Evolutionary conservation across 2,329 filamentous ascomycete species (phyloP).

Genomic region (Acrocalymma vagum): DNA sequence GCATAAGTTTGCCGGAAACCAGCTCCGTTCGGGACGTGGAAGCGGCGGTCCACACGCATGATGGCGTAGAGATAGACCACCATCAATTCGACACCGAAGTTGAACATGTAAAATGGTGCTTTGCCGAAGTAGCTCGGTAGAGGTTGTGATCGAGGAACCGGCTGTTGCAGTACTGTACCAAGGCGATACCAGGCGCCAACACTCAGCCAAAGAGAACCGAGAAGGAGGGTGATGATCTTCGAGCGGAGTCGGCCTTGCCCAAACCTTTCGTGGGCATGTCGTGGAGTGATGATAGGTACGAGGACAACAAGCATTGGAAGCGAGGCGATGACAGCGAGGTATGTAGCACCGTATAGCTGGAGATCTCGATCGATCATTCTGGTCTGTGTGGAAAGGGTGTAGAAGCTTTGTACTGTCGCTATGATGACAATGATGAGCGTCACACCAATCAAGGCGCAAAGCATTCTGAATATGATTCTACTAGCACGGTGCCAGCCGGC

Average conservation of each 20-base stretch:
- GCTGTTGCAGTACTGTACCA: slow-evolving; percentile 63
- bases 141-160: slow-evolving; percentile 54
- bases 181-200: slow-evolving; percentile 76
- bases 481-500: slow-evolving; percentile 72
- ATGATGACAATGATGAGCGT: slow-evolving; percentile 73
- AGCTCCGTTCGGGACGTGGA: slow-evolving; percentile 78
- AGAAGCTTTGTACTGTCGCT: slow-evolving; percentile 70
- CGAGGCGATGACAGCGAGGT: slow-evolving; percentile 71
- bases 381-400: slow-evolving; percentile 65
- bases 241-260: slow-evolving; percentile 72
- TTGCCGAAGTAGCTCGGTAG: slow-evolving; percentile 77
- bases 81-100: slow-evolving; percentile 76
- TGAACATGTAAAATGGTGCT: slow-evolving; percentile 81
- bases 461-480: slow-evolving; percentile 61
- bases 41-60: slow-evolving; percentile 76
- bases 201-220: slow-evolving; percentile 67
- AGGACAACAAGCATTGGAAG: slow-evolving; percentile 68
- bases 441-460: slow-evolving; percentile 67
- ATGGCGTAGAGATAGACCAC: slow-evolving; percentile 74
- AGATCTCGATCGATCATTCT: slow-evolving; percentile 66
- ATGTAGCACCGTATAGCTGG: slow-evolving; percentile 69
- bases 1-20: too few relatives aligned
- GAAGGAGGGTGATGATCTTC: slow-evolving; percentile 72
- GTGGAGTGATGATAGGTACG: slow-evolving; percentile 57
- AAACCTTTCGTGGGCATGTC: slow-evolving; percentile 62